Conservation (phyloP, 192 early-diverging fungal genomes). For the Entomortierella parvispora region DNA sequence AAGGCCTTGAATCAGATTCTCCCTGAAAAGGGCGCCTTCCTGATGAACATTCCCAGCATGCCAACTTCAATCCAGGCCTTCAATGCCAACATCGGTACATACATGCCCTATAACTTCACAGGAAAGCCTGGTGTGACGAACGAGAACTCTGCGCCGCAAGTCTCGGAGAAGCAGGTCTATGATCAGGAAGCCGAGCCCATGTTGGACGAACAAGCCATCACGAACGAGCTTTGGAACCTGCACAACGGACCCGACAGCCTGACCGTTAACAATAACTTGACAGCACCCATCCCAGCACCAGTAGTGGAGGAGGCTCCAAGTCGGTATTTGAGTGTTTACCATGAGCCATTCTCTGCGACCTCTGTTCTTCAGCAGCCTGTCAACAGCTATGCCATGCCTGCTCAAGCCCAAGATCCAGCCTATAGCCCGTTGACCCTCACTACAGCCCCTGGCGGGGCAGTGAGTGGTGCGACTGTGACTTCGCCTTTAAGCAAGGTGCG, state of each 20-base stretch:
- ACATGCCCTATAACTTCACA: constrained; percentile 50
- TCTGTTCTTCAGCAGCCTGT: constrained; percentile 47
- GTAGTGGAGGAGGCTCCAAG: constrained; percentile 32
- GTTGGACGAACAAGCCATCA: constrained; percentile 43
- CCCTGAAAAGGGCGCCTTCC: constrained; percentile 47
- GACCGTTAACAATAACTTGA: constrained; percentile 14
- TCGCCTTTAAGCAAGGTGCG: constrained; percentile 38
- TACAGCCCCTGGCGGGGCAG: constrained; percentile 14
- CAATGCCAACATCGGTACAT: constrained; percentile 48
- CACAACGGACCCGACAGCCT: constrained; percentile 27
- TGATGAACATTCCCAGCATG: constrained; percentile 52
- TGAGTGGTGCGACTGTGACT: not conserved
- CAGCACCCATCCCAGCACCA: not conserved
- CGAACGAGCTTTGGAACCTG: constrained; percentile 36
- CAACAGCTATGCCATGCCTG: constrained; percentile 39
- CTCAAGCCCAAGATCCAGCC: constrained; percentile 17
- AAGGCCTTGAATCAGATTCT: constrained; percentile 46
- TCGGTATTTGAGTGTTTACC: constrained; percentile 43
- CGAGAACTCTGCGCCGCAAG: not conserved
- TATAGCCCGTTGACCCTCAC: constrained; percentile 32
- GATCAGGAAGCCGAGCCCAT: constrained; percentile 18
- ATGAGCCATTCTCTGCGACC: constrained; percentile 44
- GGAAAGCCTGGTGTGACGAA: constrained; percentile 27
- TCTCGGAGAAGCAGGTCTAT: constrained; percentile 27
- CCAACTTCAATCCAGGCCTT: constrained; percentile 46